Conservation (phyloP, 331 rosid species). For the Spiraea crenata region DNA sequence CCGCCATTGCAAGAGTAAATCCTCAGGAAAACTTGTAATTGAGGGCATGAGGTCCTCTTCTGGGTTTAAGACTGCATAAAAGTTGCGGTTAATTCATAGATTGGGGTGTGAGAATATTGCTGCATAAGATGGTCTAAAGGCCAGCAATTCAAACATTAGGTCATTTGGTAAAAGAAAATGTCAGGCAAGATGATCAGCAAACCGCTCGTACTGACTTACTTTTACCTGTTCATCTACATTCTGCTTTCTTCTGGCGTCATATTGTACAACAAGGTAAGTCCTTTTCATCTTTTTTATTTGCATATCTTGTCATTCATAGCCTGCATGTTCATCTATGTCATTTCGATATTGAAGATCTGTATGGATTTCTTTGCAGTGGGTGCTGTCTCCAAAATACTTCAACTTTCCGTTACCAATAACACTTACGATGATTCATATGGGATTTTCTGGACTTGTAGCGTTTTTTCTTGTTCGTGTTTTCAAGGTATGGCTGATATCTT, state of each 20-base stretch:
- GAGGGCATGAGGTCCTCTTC: conserved; percentile 23
- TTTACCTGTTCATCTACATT: conserved; percentile 75
- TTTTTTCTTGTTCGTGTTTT: conserved; percentile 85
- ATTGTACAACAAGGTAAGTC: conserved; percentile 79
- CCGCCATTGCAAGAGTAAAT: conserved; percentile 20
- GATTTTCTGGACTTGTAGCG: conserved; percentile 85
- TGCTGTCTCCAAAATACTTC: conserved; percentile 83
- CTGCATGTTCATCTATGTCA: conserved; percentile 6
- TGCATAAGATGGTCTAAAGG: conserved; percentile 20
- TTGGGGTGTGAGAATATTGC: neutral
- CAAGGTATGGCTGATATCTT: conserved; percentile 52
- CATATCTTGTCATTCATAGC: neutral
- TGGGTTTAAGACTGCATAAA: neutral
- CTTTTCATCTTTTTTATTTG: neutral
- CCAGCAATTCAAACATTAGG: neutral
- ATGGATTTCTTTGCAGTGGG: conserved; percentile 67
- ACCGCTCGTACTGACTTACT: conserved; percentile 74
- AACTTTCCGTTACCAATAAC: conserved; percentile 88
- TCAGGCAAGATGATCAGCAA: conserved; percentile 39
- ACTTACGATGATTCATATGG: conserved; percentile 98
- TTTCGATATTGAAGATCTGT: neutral
- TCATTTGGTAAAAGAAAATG: neutral
- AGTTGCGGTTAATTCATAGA: neutral
- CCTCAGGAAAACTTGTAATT: neutral
- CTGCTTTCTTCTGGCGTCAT: conserved; percentile 92